A percentile compares a stretch with the other conserved stretches of the same genome.
Conservation (phyloP, 2,329 filamentous ascomycete genomes). For the Trichoderma afroharzianum region DNA sequence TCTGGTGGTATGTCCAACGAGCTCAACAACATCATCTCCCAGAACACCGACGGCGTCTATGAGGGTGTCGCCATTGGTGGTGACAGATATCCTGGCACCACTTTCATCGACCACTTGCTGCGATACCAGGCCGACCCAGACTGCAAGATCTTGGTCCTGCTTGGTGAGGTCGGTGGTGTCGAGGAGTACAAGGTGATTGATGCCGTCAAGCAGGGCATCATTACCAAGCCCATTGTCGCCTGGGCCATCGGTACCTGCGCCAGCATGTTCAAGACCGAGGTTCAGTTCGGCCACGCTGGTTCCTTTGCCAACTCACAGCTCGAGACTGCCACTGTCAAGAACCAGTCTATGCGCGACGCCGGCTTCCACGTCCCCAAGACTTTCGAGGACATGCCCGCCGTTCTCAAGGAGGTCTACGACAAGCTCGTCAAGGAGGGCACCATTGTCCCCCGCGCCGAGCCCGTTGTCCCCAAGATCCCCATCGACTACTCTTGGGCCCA, state of each 20-base stretch:
- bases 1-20: constrained; percentile 99
- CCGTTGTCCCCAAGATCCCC: constrained; percentile 95
- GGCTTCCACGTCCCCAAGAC: constrained; percentile 93
- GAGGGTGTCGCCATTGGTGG: constrained; percentile 99
- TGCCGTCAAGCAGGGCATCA: constrained; percentile 87
- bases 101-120: constrained; percentile 97
- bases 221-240: constrained; percentile 97
- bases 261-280: constrained; percentile 99
- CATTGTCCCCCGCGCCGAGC: constrained; percentile 83
- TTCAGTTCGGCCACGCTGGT: constrained; percentile 98
- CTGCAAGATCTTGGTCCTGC: constrained; percentile 93
- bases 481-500: constrained; percentile 99
- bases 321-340: constrained; percentile 95
- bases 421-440: constrained; percentile 79
- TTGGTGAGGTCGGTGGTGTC: constrained; percentile 98
- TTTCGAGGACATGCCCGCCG: constrained; percentile 86
- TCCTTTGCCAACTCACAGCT: constrained; percentile 99
- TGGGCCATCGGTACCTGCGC: constrained; percentile 99
- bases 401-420: constrained; percentile 80
- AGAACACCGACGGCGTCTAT: constrained; percentile 96
- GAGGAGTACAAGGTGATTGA: constrained; percentile 99
- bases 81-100: constrained; percentile 97
- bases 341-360: constrained; percentile 92
- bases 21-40: constrained; percentile 98
- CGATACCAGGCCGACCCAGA: constrained; percentile 94